Percentiles rank a stretch among this genome's conserved stretches.
Evolutionary conservation across 768 basidiomycete species (phyloP).

Genomic region (Crucibulum laeve): DNA sequence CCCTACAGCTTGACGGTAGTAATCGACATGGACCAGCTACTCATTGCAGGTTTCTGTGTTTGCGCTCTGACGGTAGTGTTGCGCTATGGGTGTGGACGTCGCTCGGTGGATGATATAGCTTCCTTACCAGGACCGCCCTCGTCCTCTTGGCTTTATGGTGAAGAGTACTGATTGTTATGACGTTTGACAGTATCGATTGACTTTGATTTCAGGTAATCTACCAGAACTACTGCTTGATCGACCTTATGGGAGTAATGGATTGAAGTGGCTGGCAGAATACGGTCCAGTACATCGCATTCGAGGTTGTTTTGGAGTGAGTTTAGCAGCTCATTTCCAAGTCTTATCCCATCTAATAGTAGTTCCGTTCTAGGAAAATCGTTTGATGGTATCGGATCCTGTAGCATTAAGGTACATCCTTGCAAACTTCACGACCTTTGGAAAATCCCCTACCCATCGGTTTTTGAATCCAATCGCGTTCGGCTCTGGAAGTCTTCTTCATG

Average conservation of each 20-base stretch:
- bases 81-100: too few species aligned
- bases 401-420: not conserved
- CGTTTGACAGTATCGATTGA: too few species aligned
- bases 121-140: too few species aligned
- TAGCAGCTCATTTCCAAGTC: not conserved
- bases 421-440: not conserved
- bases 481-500: not conserved
- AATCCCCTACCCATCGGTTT: not conserved
- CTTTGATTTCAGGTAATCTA: not conserved
- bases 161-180: too few species aligned
- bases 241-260: not conserved
- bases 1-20: too few species aligned
- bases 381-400: not conserved
- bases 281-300: not conserved
- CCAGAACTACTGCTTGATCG: not conserved
- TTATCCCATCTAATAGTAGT: not conserved
- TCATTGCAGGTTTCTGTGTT: too few species aligned
- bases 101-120: too few species aligned
- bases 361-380: not conserved
- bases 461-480: not conserved
- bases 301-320: constrained; percentile 1
- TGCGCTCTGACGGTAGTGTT: too few species aligned
- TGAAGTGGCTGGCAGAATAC: not conserved
- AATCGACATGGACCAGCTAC: too few species aligned
- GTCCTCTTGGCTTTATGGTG: too few species aligned